Percentiles rank a stretch among this genome's conserved stretches.
Evolutionary conservation across 2,329 filamentous ascomycete genomes (phyloP).

Genomic region (Paraconiothyrium brasiliense): DNA sequence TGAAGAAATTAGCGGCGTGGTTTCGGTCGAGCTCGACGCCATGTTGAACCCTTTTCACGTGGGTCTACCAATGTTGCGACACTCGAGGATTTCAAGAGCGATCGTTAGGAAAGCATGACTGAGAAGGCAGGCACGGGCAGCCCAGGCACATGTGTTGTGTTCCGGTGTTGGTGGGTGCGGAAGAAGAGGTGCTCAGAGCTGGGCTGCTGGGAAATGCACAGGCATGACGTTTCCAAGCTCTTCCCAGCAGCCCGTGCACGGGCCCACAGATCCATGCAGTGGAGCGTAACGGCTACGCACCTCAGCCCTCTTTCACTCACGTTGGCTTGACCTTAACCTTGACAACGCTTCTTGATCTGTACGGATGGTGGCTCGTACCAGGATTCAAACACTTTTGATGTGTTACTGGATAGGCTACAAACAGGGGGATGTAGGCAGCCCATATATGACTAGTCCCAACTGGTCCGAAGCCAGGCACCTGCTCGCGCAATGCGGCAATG

Average conservation of each 20-base stretch:
- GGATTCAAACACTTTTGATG: not conserved
- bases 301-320: not conserved
- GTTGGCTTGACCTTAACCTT: not conserved
- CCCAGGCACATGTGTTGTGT: not conserved
- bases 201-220: not conserved
- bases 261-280: not conserved
- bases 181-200: conserved; percentile 2
- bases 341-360: not conserved
- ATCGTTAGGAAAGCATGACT: not conserved
- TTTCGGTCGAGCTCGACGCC: conserved; percentile 49
- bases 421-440: not conserved
- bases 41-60: conserved; percentile 27
- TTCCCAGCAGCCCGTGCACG: not conserved
- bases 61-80: not conserved
- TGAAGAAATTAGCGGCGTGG: conserved; percentile 50
- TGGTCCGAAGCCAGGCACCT: not conserved
- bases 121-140: not conserved
- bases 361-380: not conserved
- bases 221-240: conserved; percentile 9
- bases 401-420: not conserved
- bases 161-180: not conserved
- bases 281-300: not conserved
- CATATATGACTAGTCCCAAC: conserved; percentile 6
- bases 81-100: not conserved
- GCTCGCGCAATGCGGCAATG: not conserved